Conservation (phyloP, 2,329 filamentous ascomycete species). For the Phialophora expanda region DNA sequence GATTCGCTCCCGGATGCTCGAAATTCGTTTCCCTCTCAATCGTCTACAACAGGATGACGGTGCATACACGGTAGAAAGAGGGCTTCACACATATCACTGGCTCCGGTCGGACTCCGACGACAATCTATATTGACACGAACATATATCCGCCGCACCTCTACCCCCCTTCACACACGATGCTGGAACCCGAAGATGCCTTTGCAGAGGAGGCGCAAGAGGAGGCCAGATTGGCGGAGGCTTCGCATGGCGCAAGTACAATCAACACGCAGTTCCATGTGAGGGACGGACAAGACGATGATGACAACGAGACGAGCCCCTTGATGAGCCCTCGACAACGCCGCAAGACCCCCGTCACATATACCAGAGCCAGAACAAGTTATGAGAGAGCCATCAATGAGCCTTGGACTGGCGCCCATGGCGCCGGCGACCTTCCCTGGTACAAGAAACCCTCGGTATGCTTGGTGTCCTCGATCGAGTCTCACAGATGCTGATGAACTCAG, state of each 20-base stretch:
- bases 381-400: constrained; percentile 37
- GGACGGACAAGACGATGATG: constrained; percentile 36
- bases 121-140: not conserved
- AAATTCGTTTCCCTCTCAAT: constrained; percentile 2
- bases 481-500: constrained; percentile 49
- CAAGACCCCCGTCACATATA: constrained; percentile 21
- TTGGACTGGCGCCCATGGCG: constrained; percentile 47
- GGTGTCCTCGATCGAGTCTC: constrained; percentile 13
- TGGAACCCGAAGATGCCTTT: constrained; percentile 46
- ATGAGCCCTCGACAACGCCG: constrained; percentile 33
- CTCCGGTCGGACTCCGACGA: not conserved
- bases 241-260: not conserved
- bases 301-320: constrained; percentile 42
- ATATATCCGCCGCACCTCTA: not conserved
- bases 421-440: constrained; percentile 51
- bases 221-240: constrained; percentile 30
- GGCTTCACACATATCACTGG: not conserved
- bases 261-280: constrained; percentile 28
- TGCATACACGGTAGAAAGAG: constrained; percentile 20
- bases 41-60: not conserved
- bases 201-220: constrained; percentile 45
- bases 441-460: constrained; percentile 57
- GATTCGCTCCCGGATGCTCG: not conserved
- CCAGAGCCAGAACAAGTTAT: constrained; percentile 33
- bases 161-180: constrained; percentile 26